These are phyloP conservation scores for Lipomyces orientalis DNA, from an alignment of 805 yeast genomes.

Conservation along the genomic window DNA sequence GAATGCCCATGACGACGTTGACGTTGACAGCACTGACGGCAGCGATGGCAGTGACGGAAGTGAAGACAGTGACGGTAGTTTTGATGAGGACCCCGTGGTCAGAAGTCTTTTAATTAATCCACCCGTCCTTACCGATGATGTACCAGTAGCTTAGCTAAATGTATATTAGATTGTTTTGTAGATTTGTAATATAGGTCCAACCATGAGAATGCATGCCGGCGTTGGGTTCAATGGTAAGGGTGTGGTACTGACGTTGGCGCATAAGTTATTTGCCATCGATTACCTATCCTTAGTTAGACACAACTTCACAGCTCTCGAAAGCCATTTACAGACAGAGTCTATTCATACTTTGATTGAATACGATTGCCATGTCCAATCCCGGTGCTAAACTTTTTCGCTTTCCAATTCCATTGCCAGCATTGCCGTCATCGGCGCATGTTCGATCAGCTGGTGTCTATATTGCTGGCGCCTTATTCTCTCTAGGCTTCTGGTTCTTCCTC, in stretches of 20 bases:
- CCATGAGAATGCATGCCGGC: not conserved
- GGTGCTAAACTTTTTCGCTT: slow-evolving; percentile 35
- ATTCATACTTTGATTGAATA: not conserved
- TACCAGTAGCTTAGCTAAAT: not conserved
- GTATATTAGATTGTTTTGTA: not conserved
- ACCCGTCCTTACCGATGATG: not conserved
- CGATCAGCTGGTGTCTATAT: slow-evolving; percentile 43
- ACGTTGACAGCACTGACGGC: not conserved
- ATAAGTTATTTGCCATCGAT: no score
- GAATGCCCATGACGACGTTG: slow-evolving; percentile 7
- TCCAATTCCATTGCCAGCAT: slow-evolving; percentile 33
- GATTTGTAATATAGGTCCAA: not conserved
- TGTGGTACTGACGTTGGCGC: not conserved
- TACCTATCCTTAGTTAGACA: not conserved
- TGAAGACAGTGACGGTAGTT: not conserved
- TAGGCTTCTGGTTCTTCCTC: slow-evolving; percentile 87
- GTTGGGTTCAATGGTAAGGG: not conserved
- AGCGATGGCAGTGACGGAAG: slow-evolving; percentile 6
- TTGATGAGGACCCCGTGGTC: not conserved
- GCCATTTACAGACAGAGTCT: not conserved
- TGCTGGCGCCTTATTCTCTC: slow-evolving; percentile 62
- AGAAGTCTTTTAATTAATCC: not conserved
- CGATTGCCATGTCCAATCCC: slow-evolving; percentile 13
- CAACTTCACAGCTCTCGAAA: no score
- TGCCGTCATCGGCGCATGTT: slow-evolving; percentile 34